A percentile compares a stretch with the other conserved stretches of the same genome.
Conservation (phyloP, 495 filamentous ascomycete species). For the Aspergillus incahuasiensis region DNA sequence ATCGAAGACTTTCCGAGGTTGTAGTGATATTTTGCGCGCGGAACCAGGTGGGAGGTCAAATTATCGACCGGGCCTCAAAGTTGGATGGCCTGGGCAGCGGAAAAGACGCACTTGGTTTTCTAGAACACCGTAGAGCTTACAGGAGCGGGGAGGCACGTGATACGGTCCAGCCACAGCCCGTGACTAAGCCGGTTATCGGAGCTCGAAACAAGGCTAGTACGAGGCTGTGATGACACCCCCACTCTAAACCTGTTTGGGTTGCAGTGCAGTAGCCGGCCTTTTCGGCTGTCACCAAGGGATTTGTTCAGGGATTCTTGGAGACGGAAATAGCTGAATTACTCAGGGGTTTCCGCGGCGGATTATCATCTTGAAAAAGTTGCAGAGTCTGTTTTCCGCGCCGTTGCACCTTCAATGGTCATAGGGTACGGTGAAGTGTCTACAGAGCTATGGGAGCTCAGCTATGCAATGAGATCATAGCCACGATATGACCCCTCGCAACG, state of each 20-base stretch:
- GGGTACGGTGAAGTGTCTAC: not conserved
- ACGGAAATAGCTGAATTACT: not conserved
- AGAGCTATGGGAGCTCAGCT: not conserved
- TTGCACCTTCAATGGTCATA: not conserved
- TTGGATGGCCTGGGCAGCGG: not conserved
- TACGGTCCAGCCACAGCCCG: not conserved
- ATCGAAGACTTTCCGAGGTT: not conserved
- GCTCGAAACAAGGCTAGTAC: not conserved
- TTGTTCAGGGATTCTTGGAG: slow-evolving; percentile 5
- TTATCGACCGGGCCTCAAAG: not conserved
- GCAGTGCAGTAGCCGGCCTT: slow-evolving; percentile 13
- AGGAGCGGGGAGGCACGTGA: not conserved
- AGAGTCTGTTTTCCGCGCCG: not conserved
- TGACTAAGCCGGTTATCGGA: not conserved
- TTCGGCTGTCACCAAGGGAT: not conserved
- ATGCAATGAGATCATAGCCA: not conserved
- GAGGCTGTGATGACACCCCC: slow-evolving; percentile 15
- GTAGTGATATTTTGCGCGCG: not conserved
- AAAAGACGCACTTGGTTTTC: slow-evolving; percentile 7
- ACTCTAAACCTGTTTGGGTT: slow-evolving; percentile 21
- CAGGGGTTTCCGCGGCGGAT: slow-evolving; percentile 9
- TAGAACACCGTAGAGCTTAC: slow-evolving; percentile 5
- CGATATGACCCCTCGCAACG: not conserved
- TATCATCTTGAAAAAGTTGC: not conserved
- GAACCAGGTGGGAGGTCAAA: no score